Conservation (phyloP, 805 yeast genomes). For the Teunomyces aglyptinius region DNA sequence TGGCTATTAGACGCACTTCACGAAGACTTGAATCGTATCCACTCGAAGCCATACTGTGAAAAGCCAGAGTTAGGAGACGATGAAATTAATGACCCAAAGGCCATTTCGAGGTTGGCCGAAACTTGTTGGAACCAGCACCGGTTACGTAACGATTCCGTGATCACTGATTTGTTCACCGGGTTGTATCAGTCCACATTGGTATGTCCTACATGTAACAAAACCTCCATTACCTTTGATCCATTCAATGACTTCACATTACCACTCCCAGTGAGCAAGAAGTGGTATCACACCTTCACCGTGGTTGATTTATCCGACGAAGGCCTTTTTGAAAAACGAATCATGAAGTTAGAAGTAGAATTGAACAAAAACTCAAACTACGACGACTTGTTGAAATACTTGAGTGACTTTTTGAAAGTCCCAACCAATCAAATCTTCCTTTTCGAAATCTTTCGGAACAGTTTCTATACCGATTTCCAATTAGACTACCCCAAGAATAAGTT, state of each 20-base stretch:
- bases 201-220: slow-evolving; percentile 80
- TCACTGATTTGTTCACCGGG: slow-evolving; percentile 86
- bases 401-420: slow-evolving; percentile 41
- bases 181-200: slow-evolving; percentile 83
- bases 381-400: slow-evolving; percentile 62
- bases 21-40: slow-evolving; percentile 84
- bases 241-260: slow-evolving; percentile 89
- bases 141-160: slow-evolving; percentile 77
- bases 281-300: slow-evolving; percentile 65
- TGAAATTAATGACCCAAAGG: slow-evolving; percentile 50
- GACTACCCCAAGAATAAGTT: slow-evolving; percentile 53
- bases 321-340: slow-evolving; percentile 19
- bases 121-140: slow-evolving; percentile 80
- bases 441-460: slow-evolving; percentile 58
- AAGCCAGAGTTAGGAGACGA: slow-evolving; percentile 78
- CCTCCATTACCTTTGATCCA: slow-evolving; percentile 91
- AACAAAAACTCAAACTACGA: slow-evolving; percentile 60
- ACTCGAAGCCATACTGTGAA: slow-evolving; percentile 80
- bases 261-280: slow-evolving; percentile 69
- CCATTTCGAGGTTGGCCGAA: slow-evolving; percentile 62
- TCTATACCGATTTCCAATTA: slow-evolving; percentile 67
- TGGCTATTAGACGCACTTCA: slow-evolving; percentile 86
- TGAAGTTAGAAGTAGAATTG: slow-evolving; percentile 67
- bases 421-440: slow-evolving; percentile 27
- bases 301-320: slow-evolving; percentile 49